Evolutionary conservation across 208 protist genomes (phyloP).

Genomic region (Crithidia brevicula): DNA sequence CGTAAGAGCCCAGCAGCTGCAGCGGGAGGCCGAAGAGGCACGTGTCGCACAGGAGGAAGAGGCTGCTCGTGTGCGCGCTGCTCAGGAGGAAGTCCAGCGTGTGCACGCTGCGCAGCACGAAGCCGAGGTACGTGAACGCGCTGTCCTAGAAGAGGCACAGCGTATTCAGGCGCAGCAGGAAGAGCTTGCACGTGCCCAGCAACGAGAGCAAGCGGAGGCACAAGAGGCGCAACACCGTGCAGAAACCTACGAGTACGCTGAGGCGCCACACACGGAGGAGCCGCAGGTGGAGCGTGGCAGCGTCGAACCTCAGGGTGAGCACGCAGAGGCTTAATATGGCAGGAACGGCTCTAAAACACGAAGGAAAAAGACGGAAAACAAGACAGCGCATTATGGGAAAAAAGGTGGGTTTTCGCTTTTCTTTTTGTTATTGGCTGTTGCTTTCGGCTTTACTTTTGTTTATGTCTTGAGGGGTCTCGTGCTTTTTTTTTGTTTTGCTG

Average conservation of each 20-base stretch:
- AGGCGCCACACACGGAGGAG: not conserved
- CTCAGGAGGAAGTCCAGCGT: not conserved
- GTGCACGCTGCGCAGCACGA: not conserved
- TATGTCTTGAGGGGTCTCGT: not conserved
- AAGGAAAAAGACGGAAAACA: no score
- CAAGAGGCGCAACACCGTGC: conserved; percentile 1
- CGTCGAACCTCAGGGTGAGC: conserved; percentile 1
- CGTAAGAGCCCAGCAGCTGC: not conserved
- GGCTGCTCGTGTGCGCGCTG: not conserved
- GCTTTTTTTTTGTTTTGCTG: conserved; percentile 22
- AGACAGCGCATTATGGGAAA: no score
- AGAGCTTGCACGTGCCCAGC: not conserved
- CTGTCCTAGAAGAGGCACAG: not conserved
- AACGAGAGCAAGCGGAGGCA: conserved; percentile 4
- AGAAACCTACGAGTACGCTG: not conserved
- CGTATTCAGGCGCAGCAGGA: not conserved
- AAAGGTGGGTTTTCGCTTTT: no score
- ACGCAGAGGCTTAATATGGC: not conserved
- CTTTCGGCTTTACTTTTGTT: conserved; percentile 17
- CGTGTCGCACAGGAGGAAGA: not conserved
- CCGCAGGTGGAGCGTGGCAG: not conserved
- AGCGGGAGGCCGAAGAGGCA: not conserved
- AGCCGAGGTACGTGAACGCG: no score
- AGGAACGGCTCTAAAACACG: no score
- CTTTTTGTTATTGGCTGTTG: no score